Percentiles rank a stretch among this genome's conserved stretches.
Evolutionary conservation across 805 yeast genomes (phyloP).

Genomic region (Metschnikowia bowlesiae): DNA sequence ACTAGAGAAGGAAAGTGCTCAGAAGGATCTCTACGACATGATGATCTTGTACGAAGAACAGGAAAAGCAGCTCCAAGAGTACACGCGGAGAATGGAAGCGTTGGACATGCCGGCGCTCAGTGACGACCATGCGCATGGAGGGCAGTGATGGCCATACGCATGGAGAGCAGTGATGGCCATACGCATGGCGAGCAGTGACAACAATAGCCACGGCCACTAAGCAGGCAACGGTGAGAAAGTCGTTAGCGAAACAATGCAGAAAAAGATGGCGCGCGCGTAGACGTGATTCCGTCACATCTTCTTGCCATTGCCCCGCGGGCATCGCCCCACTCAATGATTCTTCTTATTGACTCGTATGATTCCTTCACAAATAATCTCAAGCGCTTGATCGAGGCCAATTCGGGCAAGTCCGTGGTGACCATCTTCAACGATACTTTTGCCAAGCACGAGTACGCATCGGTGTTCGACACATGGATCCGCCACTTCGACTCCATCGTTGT

Average conservation of each 20-base stretch:
- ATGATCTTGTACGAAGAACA: constrained; percentile 72
- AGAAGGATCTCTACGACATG: constrained; percentile 34
- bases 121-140: constrained; percentile 45
- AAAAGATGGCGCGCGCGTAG: not conserved
- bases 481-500: constrained; percentile 71
- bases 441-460: constrained; percentile 25
- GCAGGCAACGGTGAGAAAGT: not conserved
- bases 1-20: not conserved
- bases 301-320: not conserved
- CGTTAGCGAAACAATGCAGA: not conserved
- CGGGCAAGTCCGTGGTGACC: constrained; percentile 47
- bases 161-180: not conserved
- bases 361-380: constrained; percentile 86
- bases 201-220: not conserved
- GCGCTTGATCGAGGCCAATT: constrained; percentile 52
- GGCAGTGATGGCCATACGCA: not conserved
- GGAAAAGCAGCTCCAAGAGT: constrained; percentile 60
- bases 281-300: not conserved
- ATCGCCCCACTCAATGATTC: constrained; percentile 35
- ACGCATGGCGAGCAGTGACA: not conserved
- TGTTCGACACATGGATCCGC: constrained; percentile 41
- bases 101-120: constrained; percentile 62
- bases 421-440: constrained; percentile 59
- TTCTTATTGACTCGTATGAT: constrained; percentile 89
- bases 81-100: constrained; percentile 47